Percentiles rank a stretch among this genome's conserved stretches.
phyloP scores from a whole-genome alignment of 345 rosid genomes.

The Aquilaria sinensis region DNA sequence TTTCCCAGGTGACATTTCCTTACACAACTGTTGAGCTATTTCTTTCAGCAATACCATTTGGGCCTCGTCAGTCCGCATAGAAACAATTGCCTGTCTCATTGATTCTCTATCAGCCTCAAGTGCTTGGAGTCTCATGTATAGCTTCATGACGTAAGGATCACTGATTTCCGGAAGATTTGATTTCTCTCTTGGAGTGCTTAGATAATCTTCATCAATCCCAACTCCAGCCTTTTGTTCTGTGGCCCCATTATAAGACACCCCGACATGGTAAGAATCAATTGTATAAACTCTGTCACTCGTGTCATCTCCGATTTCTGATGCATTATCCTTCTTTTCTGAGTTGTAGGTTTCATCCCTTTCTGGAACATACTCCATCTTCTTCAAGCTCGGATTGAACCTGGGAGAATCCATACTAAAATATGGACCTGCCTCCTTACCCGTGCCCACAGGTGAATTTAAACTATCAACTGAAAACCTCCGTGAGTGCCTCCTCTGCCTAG shows the following conservation, averaged over 20 bases:
- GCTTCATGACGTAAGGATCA: conserved; percentile 73
- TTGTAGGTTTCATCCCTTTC: conserved; percentile 21
- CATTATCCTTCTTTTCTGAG: conserved; percentile 30
- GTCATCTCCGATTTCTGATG: conserved; percentile 51
- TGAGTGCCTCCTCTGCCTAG: conserved; percentile 40
- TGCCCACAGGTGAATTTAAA: conserved; percentile 41
- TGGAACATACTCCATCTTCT: conserved; percentile 23
- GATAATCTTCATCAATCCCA: conserved; percentile 38
- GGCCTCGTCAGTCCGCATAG: conserved; percentile 85
- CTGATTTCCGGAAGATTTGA: conserved; percentile 37
- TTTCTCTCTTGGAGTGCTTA: conserved; percentile 33
- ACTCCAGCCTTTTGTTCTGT: conserved; percentile 33
- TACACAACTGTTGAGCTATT: conserved; percentile 83
- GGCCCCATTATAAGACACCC: conserved; percentile 25
- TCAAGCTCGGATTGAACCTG: conserved; percentile 25
- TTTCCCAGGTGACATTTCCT: conserved; percentile 56
- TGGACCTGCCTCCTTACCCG: conserved; percentile 35
- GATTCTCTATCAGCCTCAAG: conserved; percentile 95
- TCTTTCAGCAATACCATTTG: conserved; percentile 75
- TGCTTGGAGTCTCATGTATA: conserved; percentile 77
- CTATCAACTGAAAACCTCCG: conserved; percentile 43
- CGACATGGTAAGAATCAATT: conserved; percentile 59
- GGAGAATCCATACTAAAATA: conserved; percentile 51
- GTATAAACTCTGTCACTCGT: conserved; percentile 70
- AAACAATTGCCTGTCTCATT: conserved; percentile 75